Conservation (phyloP, 768 basidiomycete genomes). For the Podaxis sp. region DNA sequence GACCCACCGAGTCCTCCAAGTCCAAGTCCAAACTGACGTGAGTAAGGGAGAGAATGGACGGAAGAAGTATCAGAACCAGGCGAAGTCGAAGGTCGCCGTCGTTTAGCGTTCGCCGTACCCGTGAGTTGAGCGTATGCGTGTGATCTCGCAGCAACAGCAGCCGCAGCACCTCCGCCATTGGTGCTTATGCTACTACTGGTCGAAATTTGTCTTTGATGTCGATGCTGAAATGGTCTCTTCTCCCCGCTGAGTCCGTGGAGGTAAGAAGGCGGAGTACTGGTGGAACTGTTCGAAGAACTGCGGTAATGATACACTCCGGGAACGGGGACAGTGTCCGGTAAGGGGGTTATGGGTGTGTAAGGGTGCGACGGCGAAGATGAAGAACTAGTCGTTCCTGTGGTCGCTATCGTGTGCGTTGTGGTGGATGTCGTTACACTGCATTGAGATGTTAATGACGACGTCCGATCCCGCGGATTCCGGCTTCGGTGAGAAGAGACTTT, state of each 20-base stretch:
- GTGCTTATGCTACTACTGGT: slow-evolving; percentile 9
- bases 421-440: slow-evolving; percentile 12
- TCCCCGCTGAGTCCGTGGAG: slow-evolving; percentile 10
- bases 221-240: slow-evolving; percentile 1
- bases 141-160: slow-evolving; percentile 8
- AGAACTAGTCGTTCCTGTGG: slow-evolving; percentile 10
- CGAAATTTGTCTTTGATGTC: slow-evolving; percentile 10
- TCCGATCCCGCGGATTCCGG: slow-evolving; percentile 7
- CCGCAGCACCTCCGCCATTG: slow-evolving; percentile 8
- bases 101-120: slow-evolving; percentile 4
- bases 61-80: slow-evolving; percentile 12
- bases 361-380: slow-evolving; percentile 9
- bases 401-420: slow-evolving; percentile 11
- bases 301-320: slow-evolving; percentile 7
- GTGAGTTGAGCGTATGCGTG: slow-evolving; percentile 15
- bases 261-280: slow-evolving; percentile 5
- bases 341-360: slow-evolving; percentile 9
- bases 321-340: not conserved
- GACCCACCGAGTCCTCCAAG: not conserved
- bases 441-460: slow-evolving; percentile 12
- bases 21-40: not conserved
- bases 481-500: slow-evolving; percentile 1
- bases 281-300: slow-evolving; percentile 10
- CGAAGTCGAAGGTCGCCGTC: slow-evolving; percentile 13
- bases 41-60: slow-evolving; percentile 1